Evolutionary conservation across 1,284 basidiomycete species (phyloP).

Genomic region (Tilletia indica): DNA sequence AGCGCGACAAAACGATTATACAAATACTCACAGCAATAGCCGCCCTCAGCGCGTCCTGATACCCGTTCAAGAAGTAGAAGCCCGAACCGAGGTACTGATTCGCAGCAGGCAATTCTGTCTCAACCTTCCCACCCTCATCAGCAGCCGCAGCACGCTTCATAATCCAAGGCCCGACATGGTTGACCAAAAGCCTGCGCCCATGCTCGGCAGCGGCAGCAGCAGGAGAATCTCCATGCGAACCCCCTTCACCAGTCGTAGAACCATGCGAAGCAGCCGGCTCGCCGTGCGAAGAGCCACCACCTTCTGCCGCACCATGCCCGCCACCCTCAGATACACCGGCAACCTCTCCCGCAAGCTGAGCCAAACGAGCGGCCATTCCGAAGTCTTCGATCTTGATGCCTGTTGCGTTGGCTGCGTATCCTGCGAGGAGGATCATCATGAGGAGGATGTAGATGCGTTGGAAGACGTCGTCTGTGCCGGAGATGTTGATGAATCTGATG

Average conservation of each 20-base stretch:
- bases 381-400: constrained; percentile 33
- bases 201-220: background rate
- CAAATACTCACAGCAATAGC: constrained; percentile 28
- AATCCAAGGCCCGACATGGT: constrained; percentile 13
- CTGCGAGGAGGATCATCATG: constrained; percentile 52
- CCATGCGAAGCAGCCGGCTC: background rate
- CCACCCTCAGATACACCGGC: background rate
- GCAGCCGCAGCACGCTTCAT: constrained; percentile 1
- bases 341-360: background rate
- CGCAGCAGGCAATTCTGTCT: background rate
- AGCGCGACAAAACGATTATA: too few relatives aligned
- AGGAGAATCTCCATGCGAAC: background rate
- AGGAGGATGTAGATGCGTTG: constrained; percentile 47
- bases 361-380: background rate
- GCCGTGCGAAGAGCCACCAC: background rate
- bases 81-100: background rate
- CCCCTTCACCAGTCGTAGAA: background rate
- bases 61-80: constrained; percentile 40
- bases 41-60: constrained; percentile 32
- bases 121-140: background rate
- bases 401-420: constrained; percentile 50
- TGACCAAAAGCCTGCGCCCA: constrained; percentile 3
- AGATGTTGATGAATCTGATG: constrained; percentile 41
- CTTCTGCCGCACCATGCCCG: background rate
- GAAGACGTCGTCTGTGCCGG: constrained; percentile 52